A percentile compares a stretch with the other conserved stretches of the same genome.
phyloP scores from a whole-genome alignment of 257 asterid genomes.

The Eucommia ulmoides region DNA sequence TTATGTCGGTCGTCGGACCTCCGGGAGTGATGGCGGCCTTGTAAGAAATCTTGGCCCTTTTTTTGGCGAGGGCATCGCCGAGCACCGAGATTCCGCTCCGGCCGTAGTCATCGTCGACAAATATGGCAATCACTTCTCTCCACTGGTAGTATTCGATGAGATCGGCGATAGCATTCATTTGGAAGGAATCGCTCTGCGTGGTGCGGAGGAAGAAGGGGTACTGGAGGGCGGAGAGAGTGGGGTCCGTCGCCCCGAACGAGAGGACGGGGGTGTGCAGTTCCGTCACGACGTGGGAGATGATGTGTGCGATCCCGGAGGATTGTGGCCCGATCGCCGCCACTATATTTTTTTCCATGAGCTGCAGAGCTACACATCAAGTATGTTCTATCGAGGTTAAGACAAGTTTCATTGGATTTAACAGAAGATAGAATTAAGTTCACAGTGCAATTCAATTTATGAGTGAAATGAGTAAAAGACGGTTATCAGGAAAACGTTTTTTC shows the following conservation, averaged over 20 bases:
- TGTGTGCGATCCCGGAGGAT: conserved; percentile 64
- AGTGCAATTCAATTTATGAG: no score
- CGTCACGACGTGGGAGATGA: conserved; percentile 38
- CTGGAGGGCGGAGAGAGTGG: conserved; percentile 59
- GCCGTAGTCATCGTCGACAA: conserved; percentile 62
- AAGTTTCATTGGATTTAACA: no score
- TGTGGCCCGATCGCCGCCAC: conserved; percentile 65
- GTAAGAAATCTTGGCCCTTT: conserved; percentile 50
- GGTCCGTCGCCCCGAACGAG: conserved; percentile 63
- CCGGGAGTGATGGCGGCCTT: conserved; percentile 56
- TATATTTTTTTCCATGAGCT: conserved; percentile 37
- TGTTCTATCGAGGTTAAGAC: no score
- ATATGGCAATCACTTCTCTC: conserved; percentile 54
- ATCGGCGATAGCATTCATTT: conserved; percentile 62
- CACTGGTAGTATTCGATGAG: conserved; percentile 41
- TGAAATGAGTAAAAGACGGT: no score
- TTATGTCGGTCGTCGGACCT: conserved; percentile 29
- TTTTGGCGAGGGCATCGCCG: conserved; percentile 46
- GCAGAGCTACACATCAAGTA: conserved; percentile 53
- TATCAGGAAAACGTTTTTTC: no score
- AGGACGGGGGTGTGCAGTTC: conserved; percentile 65
- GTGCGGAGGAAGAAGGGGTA: conserved; percentile 50
- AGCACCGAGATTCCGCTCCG: conserved; percentile 51
- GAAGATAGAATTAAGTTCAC: no score
- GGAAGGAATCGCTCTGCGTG: conserved; percentile 35